Evolutionary conservation across 371 early-diverging fungal species (phyloP).

Genomic region (Encephalitozoon intestinalis): DNA sequence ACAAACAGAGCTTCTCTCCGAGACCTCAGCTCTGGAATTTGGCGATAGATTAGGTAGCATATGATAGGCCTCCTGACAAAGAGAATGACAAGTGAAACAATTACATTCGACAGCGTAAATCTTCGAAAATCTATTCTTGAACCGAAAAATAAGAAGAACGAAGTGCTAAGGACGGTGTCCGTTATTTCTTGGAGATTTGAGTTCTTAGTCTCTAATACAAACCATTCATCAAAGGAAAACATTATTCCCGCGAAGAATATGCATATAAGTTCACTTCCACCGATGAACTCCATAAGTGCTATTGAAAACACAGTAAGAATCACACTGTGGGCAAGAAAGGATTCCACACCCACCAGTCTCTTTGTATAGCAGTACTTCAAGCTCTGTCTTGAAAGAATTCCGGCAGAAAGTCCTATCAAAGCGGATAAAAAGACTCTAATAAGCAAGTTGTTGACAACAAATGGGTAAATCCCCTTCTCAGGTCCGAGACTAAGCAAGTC

Average conservation of each 20-base stretch:
- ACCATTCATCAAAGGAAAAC: constrained; percentile 74
- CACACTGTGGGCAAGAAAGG: constrained; percentile 71
- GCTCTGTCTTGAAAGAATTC: constrained; percentile 65
- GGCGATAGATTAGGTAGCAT: constrained; percentile 64
- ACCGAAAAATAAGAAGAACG: constrained; percentile 82
- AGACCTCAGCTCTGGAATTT: constrained; percentile 68
- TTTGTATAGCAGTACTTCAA: constrained; percentile 67
- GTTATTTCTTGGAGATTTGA: constrained; percentile 77
- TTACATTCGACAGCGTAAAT: constrained; percentile 65
- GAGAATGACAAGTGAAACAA: constrained; percentile 67
- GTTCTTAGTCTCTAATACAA: constrained; percentile 71
- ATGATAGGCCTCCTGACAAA: constrained; percentile 72
- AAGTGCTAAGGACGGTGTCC: constrained; percentile 73
- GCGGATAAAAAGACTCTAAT: constrained; percentile 65
- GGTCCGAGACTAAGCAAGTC: constrained; percentile 54
- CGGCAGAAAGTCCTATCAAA: constrained; percentile 70
- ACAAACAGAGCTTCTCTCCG: constrained; percentile 75
- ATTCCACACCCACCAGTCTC: constrained; percentile 76
- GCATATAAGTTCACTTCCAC: constrained; percentile 77
- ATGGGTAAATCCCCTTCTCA: constrained; percentile 21
- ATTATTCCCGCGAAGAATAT: constrained; percentile 77
- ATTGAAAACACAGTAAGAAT: constrained; percentile 72
- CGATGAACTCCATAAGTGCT: constrained; percentile 68
- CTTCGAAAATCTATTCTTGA: constrained; percentile 67
- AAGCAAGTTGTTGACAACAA: constrained; percentile 41